Evolutionary conservation across 768 basidiomycete genomes (phyloP).

Genomic region (Tricholoma hemisulphureum): DNA sequence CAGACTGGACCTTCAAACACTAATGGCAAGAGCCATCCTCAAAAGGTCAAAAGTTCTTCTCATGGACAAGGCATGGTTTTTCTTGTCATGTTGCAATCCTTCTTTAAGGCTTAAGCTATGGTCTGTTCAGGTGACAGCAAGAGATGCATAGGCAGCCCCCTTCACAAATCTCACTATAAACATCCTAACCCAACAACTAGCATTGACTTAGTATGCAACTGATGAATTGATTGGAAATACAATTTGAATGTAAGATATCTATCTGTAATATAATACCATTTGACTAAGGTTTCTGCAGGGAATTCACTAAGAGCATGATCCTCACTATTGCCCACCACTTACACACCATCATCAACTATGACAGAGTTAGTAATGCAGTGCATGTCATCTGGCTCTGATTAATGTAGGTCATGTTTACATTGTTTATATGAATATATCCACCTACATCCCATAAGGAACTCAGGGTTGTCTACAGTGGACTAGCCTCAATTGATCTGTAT

Average conservation of each 20-base stretch:
- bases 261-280: too few relatives aligned
- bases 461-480: too few relatives aligned
- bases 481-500: too few relatives aligned
- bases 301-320: slow-evolving; percentile 79
- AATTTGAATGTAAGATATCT: slow-evolving; percentile 62
- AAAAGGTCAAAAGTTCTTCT: slow-evolving; percentile 71
- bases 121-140: slow-evolving; percentile 60
- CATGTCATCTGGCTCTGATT: not conserved
- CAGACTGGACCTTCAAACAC: too few relatives aligned
- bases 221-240: slow-evolving; percentile 85
- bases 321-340: slow-evolving; percentile 81
- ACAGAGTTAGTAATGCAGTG: slow-evolving; percentile 58
- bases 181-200: too few relatives aligned
- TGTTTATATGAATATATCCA: too few relatives aligned
- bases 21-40: slow-evolving; percentile 84
- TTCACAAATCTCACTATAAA: not conserved
- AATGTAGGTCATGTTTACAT: slow-evolving; percentile 66
- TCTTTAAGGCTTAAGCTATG: slow-evolving; percentile 9
- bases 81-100: not conserved
- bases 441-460: too few relatives aligned
- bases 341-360: slow-evolving; percentile 80
- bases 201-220: slow-evolving; percentile 84
- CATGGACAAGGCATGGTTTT: slow-evolving; percentile 64
- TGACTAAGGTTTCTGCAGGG: slow-evolving; percentile 37
- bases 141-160: slow-evolving; percentile 29